Evolutionary conservation across 75 land plant genomes (phyloP).

Genomic region (Selaginella moellendorffii): DNA sequence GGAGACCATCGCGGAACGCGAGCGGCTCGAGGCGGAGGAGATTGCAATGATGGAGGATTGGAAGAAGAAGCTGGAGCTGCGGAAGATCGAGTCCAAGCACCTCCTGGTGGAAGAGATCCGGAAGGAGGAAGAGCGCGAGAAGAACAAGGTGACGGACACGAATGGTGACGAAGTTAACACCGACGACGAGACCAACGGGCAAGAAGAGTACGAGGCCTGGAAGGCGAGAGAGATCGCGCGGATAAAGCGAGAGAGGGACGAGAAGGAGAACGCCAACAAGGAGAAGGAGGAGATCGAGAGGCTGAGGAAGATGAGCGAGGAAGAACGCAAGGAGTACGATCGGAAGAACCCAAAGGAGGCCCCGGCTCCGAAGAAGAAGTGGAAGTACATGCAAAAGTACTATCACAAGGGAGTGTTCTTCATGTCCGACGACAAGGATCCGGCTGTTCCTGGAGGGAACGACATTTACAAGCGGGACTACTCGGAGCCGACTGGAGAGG

Average conservation of each 20-base stretch:
- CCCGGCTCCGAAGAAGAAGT: slow-evolving; percentile 58
- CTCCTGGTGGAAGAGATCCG: slow-evolving; percentile 76
- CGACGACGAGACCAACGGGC: slow-evolving; percentile 88
- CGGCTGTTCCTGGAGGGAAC: slow-evolving; percentile 41
- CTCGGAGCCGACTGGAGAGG: slow-evolving; percentile 88
- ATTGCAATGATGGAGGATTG: slow-evolving; percentile 49
- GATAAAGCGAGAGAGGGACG: slow-evolving; percentile 90
- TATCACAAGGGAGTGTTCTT: slow-evolving; percentile 98
- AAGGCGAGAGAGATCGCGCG: slow-evolving; percentile 87
- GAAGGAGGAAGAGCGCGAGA: slow-evolving; percentile 67
- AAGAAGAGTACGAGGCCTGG: slow-evolving; percentile 94
- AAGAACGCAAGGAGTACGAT: slow-evolving; percentile 88
- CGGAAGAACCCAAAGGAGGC: slow-evolving; percentile 74
- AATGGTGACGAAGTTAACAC: slow-evolving; percentile 75
- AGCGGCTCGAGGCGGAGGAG: slow-evolving; percentile 80
- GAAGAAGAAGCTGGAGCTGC: slow-evolving; percentile 51
- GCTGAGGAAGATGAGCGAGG: slow-evolving; percentile 91
- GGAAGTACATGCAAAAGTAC: slow-evolving; percentile 99
- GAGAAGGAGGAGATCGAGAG: slow-evolving; percentile 91
- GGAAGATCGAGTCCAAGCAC: slow-evolving; percentile 74
- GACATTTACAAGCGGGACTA: slow-evolving; percentile 58
- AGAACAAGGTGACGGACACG: slow-evolving; percentile 58
- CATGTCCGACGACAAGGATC: slow-evolving; percentile 51
- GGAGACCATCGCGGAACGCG: slow-evolving; percentile 88
- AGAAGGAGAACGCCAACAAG: slow-evolving; percentile 62